Evolutionary conservation across 192 early-diverging fungal species (phyloP).

Genomic region (Podila verticillata): DNA sequence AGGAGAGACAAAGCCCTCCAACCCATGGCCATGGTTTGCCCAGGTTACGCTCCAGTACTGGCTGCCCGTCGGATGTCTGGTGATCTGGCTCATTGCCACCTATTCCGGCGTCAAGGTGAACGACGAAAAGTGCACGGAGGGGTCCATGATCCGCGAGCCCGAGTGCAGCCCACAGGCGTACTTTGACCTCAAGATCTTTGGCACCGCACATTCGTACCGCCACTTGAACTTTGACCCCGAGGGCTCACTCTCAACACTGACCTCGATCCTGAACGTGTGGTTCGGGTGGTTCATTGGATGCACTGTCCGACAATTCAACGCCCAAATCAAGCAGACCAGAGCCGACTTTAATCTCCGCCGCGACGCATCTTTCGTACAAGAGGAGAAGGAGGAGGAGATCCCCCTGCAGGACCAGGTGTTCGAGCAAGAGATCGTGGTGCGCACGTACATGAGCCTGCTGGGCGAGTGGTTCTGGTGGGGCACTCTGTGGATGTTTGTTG

Average conservation of each 20-base stretch:
- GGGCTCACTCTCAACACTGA: constrained; percentile 63
- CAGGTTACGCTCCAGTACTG: constrained; percentile 30
- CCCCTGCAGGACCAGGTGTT: constrained; percentile 16
- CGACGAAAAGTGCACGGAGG: constrained; percentile 6
- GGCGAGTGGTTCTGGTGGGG: constrained; percentile 47
- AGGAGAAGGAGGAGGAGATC: background rate
- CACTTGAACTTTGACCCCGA: constrained; percentile 59
- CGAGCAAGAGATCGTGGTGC: constrained; percentile 24
- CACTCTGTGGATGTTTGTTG: constrained; percentile 34
- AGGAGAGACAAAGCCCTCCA: background rate
- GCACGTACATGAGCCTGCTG: constrained; percentile 22
- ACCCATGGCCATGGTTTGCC: constrained; percentile 38
- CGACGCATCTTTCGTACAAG: background rate
- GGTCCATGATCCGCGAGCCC: constrained; percentile 43
- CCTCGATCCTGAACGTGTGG: constrained; percentile 58
- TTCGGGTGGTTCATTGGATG: constrained; percentile 59
- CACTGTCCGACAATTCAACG: constrained; percentile 29
- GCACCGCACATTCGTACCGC: constrained; percentile 53
- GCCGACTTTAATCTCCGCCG: constrained; percentile 28
- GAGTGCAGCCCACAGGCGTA: constrained; percentile 60
- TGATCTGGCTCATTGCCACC: constrained; percentile 42
- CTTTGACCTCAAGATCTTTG: constrained; percentile 57
- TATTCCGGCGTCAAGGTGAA: constrained; percentile 35
- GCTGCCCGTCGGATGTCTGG: constrained; percentile 15
- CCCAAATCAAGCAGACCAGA: constrained; percentile 26